phyloP scores from a whole-genome alignment of 768 basidiomycete species.

The Leccinum variicolor region DNA sequence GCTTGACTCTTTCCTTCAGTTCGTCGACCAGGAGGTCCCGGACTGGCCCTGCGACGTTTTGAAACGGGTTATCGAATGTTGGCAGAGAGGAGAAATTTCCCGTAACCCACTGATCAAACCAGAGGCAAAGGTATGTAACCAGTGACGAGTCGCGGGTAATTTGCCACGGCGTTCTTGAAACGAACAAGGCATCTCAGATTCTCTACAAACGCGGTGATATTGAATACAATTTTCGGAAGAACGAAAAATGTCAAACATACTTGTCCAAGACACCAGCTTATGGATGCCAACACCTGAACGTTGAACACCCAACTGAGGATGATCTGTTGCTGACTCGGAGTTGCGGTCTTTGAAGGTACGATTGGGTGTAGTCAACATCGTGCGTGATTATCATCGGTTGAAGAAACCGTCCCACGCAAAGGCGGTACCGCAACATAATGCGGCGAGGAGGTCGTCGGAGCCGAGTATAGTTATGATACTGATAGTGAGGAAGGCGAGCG shows the following conservation, averaged over 20 bases:
- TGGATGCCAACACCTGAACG: no score
- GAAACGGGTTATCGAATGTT: constrained; percentile 45
- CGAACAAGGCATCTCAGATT: constrained; percentile 39
- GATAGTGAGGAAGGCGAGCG: constrained; percentile 78
- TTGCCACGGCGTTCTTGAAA: constrained; percentile 52
- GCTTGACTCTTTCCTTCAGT: constrained; percentile 31
- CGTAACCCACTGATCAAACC: constrained; percentile 48
- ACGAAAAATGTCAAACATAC: no score
- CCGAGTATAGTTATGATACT: constrained; percentile 84
- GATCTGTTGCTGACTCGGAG: no score
- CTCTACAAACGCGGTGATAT: no score
- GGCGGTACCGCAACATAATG: constrained; percentile 92
- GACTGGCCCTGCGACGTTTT: constrained; percentile 19
- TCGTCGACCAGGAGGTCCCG: constrained; percentile 34
- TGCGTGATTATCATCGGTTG: no score
- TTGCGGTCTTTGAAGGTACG: no score
- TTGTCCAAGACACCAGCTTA: no score
- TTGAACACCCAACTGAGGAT: no score
- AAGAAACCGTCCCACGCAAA: constrained; percentile 98
- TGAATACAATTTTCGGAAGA: no score
- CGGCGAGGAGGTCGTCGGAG: constrained; percentile 90
- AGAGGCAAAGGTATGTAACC: constrained; percentile 41
- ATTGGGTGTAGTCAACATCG: no score
- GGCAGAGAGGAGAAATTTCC: constrained; percentile 38
- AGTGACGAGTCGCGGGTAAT: constrained; percentile 40